Conservation (phyloP, 2,329 filamentous ascomycete species). For the Venturia pyrina region DNA sequence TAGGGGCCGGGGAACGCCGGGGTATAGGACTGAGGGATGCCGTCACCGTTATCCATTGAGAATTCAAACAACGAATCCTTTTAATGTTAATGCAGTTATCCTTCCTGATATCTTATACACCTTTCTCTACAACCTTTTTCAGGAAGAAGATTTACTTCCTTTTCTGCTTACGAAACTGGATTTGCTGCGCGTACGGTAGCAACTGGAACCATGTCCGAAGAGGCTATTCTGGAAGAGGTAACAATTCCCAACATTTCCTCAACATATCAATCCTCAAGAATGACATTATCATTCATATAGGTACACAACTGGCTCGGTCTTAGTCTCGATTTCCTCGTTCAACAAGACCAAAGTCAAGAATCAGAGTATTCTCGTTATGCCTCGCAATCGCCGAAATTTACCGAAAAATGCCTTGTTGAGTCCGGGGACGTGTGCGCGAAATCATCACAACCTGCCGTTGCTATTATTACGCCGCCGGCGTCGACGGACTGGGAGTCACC, state of each 20-base stretch:
- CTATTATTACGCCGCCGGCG: background rate
- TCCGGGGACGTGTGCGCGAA: background rate
- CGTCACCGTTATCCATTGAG: too few species aligned
- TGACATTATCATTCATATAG: background rate
- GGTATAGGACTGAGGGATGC: background rate
- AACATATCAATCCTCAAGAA: background rate
- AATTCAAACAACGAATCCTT: too few species aligned
- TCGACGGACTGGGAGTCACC: conserved; percentile 7
- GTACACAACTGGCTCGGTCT: conserved; percentile 8
- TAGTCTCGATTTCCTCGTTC: conserved; percentile 1
- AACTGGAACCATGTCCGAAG: background rate
- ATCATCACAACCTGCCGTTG: background rate
- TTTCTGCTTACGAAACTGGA: background rate
- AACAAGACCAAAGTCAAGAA: background rate
- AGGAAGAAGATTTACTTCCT: background rate
- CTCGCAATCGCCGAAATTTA: background rate
- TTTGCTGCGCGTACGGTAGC: background rate
- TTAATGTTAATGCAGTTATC: too few species aligned
- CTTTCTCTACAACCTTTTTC: background rate
- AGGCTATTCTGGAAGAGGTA: conserved; percentile 3
- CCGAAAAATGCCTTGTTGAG: background rate
- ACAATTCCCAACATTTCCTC: background rate
- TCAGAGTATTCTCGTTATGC: background rate
- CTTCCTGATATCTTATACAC: background rate
- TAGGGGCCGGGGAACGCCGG: background rate